Base-by-base conservation (phyloP, 345 rosid genomes). In the Melaleuca quinquenervia region DNA sequence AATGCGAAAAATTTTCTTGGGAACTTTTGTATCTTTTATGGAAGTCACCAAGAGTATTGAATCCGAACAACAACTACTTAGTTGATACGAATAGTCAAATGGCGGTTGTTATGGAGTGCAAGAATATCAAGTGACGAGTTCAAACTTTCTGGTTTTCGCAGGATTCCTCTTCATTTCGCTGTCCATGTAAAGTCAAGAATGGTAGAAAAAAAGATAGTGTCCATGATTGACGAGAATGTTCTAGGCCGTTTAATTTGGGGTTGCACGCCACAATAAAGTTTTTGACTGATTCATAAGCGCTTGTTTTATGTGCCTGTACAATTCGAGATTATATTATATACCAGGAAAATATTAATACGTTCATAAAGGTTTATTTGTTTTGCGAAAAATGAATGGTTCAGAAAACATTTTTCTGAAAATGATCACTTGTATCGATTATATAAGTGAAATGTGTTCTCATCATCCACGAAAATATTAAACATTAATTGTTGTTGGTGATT, bases 351-450 rank as follows among this genome's bases (percentile, higher is more conserved):
- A 3, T 52, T 20, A 21, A 52, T 16, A 52, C 8, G 6, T 0
- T 3, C 27, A 15, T 62, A 62, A 62, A 21, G 5, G 11, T 6
- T 7, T 9, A 1, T 62, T 27, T 0, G 14, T 1, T 62, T 62
- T 7, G 11, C 2, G 0, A 13, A 56, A 62, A 62, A 4, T 64
- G 11, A 64, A 64, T 64, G 11, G 1, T 64, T 29, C 16, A 0
- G 0, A 64, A 64, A 64, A 29, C 1, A 16, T 64, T 0, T 29
- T 29, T 16, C 21, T 0, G 3, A 29, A 64, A 29, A 7, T 3
- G 3, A 29, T 62, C 11, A 29, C 5, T 29, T 7, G 1, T 27
- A 62, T 62, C 21, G 0, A 21, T 62, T 62, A 14, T 3, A 15
- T 64, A 64, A 29, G 1, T 6, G 9, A 64, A 53, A 7, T 18